Evolutionary conservation across 2,329 filamentous ascomycete genomes (phyloP), one percentile per base, ranked within the genome.

Genomic region (Fusarium xylarioides): DNA sequence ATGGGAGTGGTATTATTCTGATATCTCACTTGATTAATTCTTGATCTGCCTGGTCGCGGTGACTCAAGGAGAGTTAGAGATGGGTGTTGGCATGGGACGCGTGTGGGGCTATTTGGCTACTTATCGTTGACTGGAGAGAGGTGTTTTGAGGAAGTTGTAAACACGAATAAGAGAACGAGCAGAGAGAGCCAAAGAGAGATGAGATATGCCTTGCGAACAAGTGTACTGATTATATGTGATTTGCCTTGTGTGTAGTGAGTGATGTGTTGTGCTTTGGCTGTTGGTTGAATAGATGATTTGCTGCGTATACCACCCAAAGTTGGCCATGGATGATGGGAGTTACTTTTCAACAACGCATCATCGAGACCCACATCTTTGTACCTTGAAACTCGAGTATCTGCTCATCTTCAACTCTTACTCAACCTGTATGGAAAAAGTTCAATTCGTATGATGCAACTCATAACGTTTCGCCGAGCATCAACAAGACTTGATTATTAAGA

Each of bases 11-110:
- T 52, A 43, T 35, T 42, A 21, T 37, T 72, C 53, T 63, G 55
- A 49, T 56, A 47, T 56, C 70, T 62, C 66, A 53, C 54, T 70
- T 62, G 63, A 71, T 73, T 78, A 78, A 78, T 78, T 68, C 61
- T 75, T 68, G 62, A 68, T 76, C 63, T 68, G 74, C 75, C 68
- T 70, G 74, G 76, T 71, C 66, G 76, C 73, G 71, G 74, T 70
- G 46, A 65, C 57, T 56, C 55, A 62, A 65, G 64, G 69, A 49
- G 70, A 68, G 66, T 43, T 43, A 50, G 44, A 63, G 61, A 44
- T 61, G 52, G 18, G 38, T 59, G 63, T 61, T 54, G 44, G 58
- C 30, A 57, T 55, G 66, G 47, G 46, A 70, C 34, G 38, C 11
- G 34, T 63, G 73, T 65, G 69, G 69, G 59, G 64, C 66, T 60